Evolutionary conservation across 2,329 filamentous ascomycete species (phyloP).

Genomic region (Diplodia mutila): DNA sequence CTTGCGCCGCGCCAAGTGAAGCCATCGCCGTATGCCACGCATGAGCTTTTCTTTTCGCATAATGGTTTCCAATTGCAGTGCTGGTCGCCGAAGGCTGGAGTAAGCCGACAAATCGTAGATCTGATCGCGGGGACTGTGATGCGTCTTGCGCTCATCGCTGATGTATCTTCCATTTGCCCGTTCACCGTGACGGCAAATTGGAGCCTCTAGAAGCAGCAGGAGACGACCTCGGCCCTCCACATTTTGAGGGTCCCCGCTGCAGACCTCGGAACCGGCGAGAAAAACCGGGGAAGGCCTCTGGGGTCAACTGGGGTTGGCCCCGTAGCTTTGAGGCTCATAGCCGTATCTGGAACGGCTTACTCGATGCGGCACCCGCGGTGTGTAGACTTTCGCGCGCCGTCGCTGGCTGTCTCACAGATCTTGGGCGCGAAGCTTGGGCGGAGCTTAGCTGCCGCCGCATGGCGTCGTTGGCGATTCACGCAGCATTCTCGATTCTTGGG

Average conservation of each 20-base stretch:
- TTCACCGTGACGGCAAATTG: not conserved
- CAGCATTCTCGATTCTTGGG: not conserved
- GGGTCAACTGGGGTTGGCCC: not conserved
- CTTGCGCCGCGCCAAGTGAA: constrained; percentile 12
- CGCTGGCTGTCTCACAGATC: not conserved
- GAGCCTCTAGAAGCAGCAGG: not conserved
- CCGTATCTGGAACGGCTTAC: not conserved
- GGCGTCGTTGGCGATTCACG: constrained; percentile 7
- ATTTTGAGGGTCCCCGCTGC: not conserved
- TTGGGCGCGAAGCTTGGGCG: constrained; percentile 4
- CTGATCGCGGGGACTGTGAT: not conserved
- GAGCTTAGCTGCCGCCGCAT: constrained; percentile 9
- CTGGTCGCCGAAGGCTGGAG: not conserved
- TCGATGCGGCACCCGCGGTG: not conserved
- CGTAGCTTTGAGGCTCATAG: not conserved
- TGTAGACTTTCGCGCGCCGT: not conserved
- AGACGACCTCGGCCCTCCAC: not conserved
- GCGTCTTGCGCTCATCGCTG: not conserved
- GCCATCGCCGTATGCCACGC: constrained; percentile 12
- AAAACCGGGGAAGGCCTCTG: not conserved
- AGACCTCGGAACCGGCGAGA: not conserved
- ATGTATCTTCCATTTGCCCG: constrained; percentile 6
- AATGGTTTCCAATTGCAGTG: not conserved
- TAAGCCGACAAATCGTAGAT: not conserved
- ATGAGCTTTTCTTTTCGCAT: not conserved